Evolutionary conservation across 495 filamentous ascomycete species (phyloP).

Genomic region (Daldinia concentrica): DNA sequence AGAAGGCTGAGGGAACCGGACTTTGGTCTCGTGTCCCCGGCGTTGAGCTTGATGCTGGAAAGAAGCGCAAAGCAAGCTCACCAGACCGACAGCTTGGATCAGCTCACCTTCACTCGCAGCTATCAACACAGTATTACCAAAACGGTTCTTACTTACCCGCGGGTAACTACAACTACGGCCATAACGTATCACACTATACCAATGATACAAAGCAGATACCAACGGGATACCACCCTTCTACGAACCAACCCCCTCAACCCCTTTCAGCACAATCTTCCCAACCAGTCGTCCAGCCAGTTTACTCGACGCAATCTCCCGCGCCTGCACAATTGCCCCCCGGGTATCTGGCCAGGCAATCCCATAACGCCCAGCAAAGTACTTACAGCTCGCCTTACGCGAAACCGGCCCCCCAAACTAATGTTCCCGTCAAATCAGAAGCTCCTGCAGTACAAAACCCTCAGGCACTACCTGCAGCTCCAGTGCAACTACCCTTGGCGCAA

Average conservation of each 20-base stretch:
- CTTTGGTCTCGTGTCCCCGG: constrained; percentile 61
- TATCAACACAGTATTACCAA: constrained; percentile 44
- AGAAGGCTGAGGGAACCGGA: constrained; percentile 73
- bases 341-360: constrained; percentile 48
- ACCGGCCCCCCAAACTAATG: constrained; percentile 43
- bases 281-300: constrained; percentile 44
- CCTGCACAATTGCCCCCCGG: constrained; percentile 48
- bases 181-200: constrained; percentile 40
- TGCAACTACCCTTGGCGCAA: constrained; percentile 17
- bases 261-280: constrained; percentile 35
- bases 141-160: constrained; percentile 43
- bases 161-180: constrained; percentile 30
- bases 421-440: constrained; percentile 36
- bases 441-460: constrained; percentile 28
- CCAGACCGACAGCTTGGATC: constrained; percentile 52
- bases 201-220: constrained; percentile 38
- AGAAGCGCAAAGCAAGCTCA: constrained; percentile 60
- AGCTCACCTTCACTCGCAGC: constrained; percentile 44
- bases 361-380: constrained; percentile 47
- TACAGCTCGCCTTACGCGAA: constrained; percentile 58
- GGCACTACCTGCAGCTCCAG: constrained; percentile 25
- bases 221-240: constrained; percentile 29
- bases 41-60: constrained; percentile 60
- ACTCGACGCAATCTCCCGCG: constrained; percentile 46
- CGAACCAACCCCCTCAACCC: constrained; percentile 36